These are phyloP conservation scores for Salix exigua DNA, from an alignment of 345 rosid genomes.

Conservation along the genomic window DNA sequence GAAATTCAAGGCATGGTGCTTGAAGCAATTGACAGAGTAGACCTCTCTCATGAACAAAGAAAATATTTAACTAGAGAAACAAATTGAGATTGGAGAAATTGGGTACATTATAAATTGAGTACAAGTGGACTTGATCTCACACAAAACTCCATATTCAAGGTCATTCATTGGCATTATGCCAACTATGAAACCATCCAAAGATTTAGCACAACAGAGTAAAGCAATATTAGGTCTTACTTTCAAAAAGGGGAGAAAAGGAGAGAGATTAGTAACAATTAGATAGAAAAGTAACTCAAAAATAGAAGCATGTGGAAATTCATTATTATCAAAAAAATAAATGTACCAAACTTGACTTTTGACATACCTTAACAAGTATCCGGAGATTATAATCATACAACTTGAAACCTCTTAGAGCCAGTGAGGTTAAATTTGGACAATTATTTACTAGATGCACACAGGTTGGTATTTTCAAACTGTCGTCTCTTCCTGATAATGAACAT, in stretches of 20 bases:
- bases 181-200: neutral
- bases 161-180: neutral
- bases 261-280: neutral
- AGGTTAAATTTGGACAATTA: constrained; percentile 63
- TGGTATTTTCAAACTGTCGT: constrained; percentile 57
- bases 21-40: neutral
- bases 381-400: constrained; percentile 60
- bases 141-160: neutral
- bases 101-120: neutral
- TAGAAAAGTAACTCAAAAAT: neutral
- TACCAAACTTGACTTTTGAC: neutral
- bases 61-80: neutral
- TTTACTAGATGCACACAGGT: constrained; percentile 64
- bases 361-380: constrained; percentile 65
- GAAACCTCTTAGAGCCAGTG: constrained; percentile 81
- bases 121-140: neutral
- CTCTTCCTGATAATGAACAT: constrained; percentile 48
- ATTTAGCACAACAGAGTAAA: neutral
- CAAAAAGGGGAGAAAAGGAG: neutral
- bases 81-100: neutral
- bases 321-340: neutral
- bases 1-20: neutral
- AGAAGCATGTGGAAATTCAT: neutral
- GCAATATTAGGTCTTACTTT: neutral
- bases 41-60: neutral